phyloP scores from a whole-genome alignment of 1,284 basidiomycete species.

The Cryptococcus floricola region DNA sequence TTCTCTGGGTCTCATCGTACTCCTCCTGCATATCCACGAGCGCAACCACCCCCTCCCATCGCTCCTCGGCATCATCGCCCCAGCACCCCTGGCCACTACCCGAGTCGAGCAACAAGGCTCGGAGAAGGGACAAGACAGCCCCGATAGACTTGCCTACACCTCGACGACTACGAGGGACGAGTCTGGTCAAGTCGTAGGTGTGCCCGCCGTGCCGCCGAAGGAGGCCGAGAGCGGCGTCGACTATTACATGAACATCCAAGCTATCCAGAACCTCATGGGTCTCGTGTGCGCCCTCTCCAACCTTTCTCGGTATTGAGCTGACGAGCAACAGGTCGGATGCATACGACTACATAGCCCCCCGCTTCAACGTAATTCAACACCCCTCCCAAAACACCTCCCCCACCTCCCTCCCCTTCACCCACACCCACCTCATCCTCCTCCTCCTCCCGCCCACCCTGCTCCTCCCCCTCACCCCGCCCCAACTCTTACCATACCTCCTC shows the following conservation, averaged over 20 bases:
- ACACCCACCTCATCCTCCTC: constrained; percentile 40
- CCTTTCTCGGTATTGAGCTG: neutral
- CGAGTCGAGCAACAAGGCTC: constrained; percentile 1
- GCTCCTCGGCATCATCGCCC: constrained; percentile 27
- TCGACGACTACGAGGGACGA: constrained; percentile 14
- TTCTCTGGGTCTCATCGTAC: constrained; percentile 32
- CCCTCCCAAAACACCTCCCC: constrained; percentile 23
- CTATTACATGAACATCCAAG: constrained; percentile 50
- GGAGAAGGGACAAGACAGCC: neutral
- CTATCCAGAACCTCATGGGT: constrained; percentile 51
- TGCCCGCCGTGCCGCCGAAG: constrained; percentile 38
- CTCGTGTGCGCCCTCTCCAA: constrained; percentile 29
- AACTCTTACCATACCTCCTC: constrained; percentile 40
- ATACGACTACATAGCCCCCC: constrained; percentile 36
- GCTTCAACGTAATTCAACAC: constrained; percentile 21
- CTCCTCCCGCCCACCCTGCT: constrained; percentile 41
- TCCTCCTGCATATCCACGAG: constrained; percentile 43
- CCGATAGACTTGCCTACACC: constrained; percentile 4
- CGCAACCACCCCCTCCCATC: constrained; percentile 31
- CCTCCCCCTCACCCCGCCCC: constrained; percentile 40
- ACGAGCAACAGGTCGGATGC: constrained; percentile 30
- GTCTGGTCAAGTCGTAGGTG: constrained; percentile 21
- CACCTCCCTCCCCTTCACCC: constrained; percentile 39
- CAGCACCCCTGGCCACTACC: constrained; percentile 13
- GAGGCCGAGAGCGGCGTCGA: constrained; percentile 46